Evolutionary conservation across 2,329 filamentous ascomycete genomes (phyloP).

Genomic region (Paraphaeosphaeria sporulosa): DNA sequence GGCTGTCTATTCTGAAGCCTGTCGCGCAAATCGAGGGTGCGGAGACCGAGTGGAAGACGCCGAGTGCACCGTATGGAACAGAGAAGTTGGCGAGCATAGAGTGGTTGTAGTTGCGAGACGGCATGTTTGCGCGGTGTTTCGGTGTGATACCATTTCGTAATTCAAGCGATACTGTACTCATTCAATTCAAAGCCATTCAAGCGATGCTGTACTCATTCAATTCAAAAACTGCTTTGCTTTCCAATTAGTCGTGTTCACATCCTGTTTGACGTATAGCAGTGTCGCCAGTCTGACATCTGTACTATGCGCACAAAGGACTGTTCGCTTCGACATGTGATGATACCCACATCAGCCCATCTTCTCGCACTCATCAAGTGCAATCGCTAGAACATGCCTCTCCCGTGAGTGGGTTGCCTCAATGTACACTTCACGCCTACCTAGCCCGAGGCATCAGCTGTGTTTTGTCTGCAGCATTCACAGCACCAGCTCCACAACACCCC

Average conservation of each 20-base stretch:
- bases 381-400: not conserved
- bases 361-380: not conserved
- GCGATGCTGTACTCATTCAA: no score
- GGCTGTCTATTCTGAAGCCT: slow-evolving; percentile 34
- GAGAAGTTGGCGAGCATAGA: slow-evolving; percentile 16
- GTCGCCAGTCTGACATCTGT: not conserved
- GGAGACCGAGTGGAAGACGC: slow-evolving; percentile 20
- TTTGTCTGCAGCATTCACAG: not conserved
- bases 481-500: not conserved
- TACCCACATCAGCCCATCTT: not conserved
- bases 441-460: not conserved
- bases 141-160: not conserved
- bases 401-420: not conserved
- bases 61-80: slow-evolving; percentile 24
- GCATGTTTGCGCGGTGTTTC: not conserved
- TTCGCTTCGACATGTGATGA: not conserved
- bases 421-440: not conserved
- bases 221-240: no score
- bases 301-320: not conserved
- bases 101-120: slow-evolving; percentile 10
- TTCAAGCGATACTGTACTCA: not conserved
- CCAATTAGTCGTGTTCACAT: no score
- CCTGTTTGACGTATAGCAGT: not conserved
- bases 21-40: slow-evolving; percentile 26
- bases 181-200: no score